Conservation (phyloP, 2,329 filamentous ascomycete species). For the Penicillium olsonii region DNA sequence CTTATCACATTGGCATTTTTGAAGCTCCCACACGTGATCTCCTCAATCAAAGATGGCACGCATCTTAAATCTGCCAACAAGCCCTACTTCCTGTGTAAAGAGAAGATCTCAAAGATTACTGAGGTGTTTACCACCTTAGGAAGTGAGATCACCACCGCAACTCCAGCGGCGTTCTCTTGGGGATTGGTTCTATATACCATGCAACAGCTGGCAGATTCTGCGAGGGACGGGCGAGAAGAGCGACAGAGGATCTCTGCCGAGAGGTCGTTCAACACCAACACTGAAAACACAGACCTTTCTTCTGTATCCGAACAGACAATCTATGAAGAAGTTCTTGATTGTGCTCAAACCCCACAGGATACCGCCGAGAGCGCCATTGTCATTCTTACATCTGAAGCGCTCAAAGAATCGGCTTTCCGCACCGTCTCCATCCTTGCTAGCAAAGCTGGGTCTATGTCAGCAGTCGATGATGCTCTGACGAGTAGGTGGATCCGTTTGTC, state of each 20-base stretch:
- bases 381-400: constrained; percentile 49
- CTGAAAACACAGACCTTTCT: constrained; percentile 31
- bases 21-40: constrained; percentile 64
- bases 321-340: constrained; percentile 52
- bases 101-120: constrained; percentile 72
- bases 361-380: constrained; percentile 50
- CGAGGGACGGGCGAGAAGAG: constrained; percentile 5
- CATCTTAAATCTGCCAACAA: constrained; percentile 26
- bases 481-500: constrained; percentile 64
- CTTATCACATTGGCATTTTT: constrained; percentile 72
- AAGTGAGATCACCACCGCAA: constrained; percentile 61
- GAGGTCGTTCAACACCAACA: constrained; percentile 42
- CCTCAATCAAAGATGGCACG: constrained; percentile 47
- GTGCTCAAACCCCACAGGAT: constrained; percentile 40
- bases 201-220: constrained; percentile 56
- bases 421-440: constrained; percentile 48
- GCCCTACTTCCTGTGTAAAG: constrained; percentile 68
- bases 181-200: constrained; percentile 72
- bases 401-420: constrained; percentile 51
- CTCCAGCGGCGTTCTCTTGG: constrained; percentile 79
- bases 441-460: constrained; percentile 51
- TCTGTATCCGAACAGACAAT: constrained; percentile 39
- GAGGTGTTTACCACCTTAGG: constrained; percentile 65
- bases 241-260: constrained; percentile 34
- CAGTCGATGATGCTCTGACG: constrained; percentile 54